phyloP scores from a whole-genome alignment of 1,139 yeast genomes.

The Diutina sp. region DNA sequence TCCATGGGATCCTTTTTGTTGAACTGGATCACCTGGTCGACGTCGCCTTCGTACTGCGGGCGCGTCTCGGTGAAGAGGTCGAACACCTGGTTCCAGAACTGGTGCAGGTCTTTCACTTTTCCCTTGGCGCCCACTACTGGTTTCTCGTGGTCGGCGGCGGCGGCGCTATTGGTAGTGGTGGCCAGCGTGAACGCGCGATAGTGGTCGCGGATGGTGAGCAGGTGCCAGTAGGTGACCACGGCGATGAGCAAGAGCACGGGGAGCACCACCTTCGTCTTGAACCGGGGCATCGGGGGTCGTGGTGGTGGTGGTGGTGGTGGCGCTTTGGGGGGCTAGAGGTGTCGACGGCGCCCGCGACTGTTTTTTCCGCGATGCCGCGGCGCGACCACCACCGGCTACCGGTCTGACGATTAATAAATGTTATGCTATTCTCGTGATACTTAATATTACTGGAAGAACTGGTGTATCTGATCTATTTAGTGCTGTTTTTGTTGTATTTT shows the following conservation, averaged over 20 bases:
- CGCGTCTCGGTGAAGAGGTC: background rate
- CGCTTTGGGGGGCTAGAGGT: background rate
- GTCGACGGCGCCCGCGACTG: background rate
- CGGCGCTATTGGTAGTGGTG: too few relatives aligned
- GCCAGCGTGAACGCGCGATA: background rate
- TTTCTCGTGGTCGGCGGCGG: background rate
- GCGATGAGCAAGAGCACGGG: background rate
- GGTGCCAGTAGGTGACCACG: constrained; percentile 2
- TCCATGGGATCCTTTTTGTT: background rate
- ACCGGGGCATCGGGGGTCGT: background rate
- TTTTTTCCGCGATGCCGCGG: background rate
- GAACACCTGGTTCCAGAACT: background rate
- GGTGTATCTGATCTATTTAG: too few relatives aligned
- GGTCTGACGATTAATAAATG: too few relatives aligned
- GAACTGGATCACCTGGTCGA: background rate
- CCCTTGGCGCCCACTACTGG: background rate
- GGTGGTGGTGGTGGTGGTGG: too few relatives aligned
- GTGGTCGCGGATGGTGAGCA: background rate
- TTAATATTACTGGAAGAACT: too few relatives aligned
- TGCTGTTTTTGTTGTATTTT: too few relatives aligned
- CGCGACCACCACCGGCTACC: too few relatives aligned
- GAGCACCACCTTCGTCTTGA: background rate
- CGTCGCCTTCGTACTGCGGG: background rate
- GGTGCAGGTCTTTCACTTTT: background rate
- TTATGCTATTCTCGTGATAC: too few relatives aligned